Evolutionary conservation across 2,329 filamentous ascomycete genomes (phyloP), one percentile per base, ranked within the genome.

Genomic region (Aspergillus persii): DNA sequence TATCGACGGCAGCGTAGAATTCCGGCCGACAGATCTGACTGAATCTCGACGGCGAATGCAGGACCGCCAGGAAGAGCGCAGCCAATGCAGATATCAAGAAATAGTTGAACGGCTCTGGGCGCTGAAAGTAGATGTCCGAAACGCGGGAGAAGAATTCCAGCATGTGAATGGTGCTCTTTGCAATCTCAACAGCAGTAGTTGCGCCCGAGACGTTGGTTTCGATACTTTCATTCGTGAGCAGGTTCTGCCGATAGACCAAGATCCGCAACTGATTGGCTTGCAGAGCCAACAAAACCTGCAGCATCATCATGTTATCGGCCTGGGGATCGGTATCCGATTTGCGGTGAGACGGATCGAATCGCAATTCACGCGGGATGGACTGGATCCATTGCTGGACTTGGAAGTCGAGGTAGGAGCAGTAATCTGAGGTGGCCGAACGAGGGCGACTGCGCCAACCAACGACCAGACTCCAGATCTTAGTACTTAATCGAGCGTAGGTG

Each of bases 1-100:
- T 79, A 36, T 86, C 84, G 2, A 87, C 79, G 1, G 84, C 85
- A 67, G 84, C 83, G 71, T 86, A 86, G 50, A 75, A 74, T 50
- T 75, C 73, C 0, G 66, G 63, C 2, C 72, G 69, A 54, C 72
- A 75, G 23, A 67, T 60, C 8, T 74, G 74, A 2, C 77, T 74
- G 53, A 81, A 82, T 2, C 69, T 69, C 2, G 71, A 68, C 0
- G 80, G 79, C 0, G 76, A 79, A 61, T 82, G 78, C 3, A 79
- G 74, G 0, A 81, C 79, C 0, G 80, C 80, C 0, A 80, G 71
- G 31, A 80, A 76, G 1, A 81, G 62, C 0, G 76, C 72, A 0
- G 75, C 76, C 6, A 79, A 62, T 0, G 76, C 74, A 26, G 74
- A 77, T 30, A 77, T 68, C 5, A 79, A 64, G 48, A 78, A 79